phyloP scores from a whole-genome alignment of 2,329 filamentous ascomycete species.

The Pseudocercospora cruenta region DNA sequence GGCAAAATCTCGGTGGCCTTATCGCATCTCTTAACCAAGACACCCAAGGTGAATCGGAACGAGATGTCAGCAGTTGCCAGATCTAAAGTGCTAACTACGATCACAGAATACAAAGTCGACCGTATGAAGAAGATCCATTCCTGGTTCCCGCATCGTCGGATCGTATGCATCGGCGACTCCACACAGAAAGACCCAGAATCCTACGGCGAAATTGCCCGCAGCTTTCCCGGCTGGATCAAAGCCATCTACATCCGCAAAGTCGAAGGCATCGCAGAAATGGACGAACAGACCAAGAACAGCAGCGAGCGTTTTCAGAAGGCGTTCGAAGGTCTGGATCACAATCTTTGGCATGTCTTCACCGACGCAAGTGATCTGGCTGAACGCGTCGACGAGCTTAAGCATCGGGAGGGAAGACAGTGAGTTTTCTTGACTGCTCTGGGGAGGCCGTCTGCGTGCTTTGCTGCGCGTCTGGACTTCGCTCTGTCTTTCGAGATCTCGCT shows the following conservation, averaged over 20 bases:
- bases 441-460: background rate
- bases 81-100: background rate
- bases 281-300: constrained; percentile 70
- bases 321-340: constrained; percentile 72
- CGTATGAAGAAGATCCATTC: constrained; percentile 75
- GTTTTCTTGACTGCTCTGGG: constrained; percentile 10
- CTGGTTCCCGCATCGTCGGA: constrained; percentile 77
- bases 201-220: constrained; percentile 76
- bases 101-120: constrained; percentile 74
- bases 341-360: constrained; percentile 81
- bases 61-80: background rate
- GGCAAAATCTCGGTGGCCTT: constrained; percentile 81
- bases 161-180: constrained; percentile 86
- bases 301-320: constrained; percentile 78
- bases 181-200: constrained; percentile 91
- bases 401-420: constrained; percentile 22
- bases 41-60: constrained; percentile 58
- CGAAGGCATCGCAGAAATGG: constrained; percentile 71
- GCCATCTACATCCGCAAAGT: constrained; percentile 87
- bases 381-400: constrained; percentile 39
- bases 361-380: constrained; percentile 67
- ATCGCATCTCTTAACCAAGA: constrained; percentile 77
- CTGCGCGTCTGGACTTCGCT: background rate
- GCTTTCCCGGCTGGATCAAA: constrained; percentile 74
- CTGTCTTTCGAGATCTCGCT: background rate